Evolutionary conservation across 768 basidiomycete species (phyloP), one percentile per base, ranked within the genome.

Genomic region (Tricholoma terreum): DNA sequence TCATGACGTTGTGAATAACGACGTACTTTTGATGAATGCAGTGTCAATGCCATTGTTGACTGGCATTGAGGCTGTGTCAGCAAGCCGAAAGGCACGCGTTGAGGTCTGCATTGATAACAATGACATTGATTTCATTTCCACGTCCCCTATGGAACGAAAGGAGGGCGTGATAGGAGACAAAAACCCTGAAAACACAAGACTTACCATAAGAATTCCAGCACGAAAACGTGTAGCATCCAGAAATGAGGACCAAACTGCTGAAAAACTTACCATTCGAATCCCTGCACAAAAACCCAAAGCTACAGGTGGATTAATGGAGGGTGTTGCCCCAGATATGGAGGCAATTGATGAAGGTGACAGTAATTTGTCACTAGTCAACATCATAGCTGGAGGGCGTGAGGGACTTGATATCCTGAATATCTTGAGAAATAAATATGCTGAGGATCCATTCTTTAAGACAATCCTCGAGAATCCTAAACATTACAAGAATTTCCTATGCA

Each of bases 141-240:
- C 50, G 19, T 57, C 60, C 6, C 57, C 61, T 33, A 30, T 45
- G 34, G 60, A 58, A 58, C 36, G 38, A 52, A 59, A 55, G 58
- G 63, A 56, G 54, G 59, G 56, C 54, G 34, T 79, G 34, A 31
- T 10, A 15, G 50, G 50, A 17, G n/a, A 15, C 15, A 31, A 17
- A 19, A 31, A 30, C 7, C 6, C 15, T 2, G 27, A 27, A 15
- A 50, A 15, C 12, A 15, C 21, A 5, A 48, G 22, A 15, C 48
- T 50, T 8, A 50, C 48, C 1, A 50, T 50, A 12, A 30, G 6
- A 21, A 30, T 50, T n/a, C 49, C 27, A n/a, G 10, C 49, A 34
- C 6, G 49, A 1, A 50, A 50, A 50, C 48, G 3, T 11, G 19
- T n/a, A n/a, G n/a, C n/a, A n/a, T n/a, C n/a, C n/a, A n/a, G n/a